Percentiles rank a stretch among this genome's conserved stretches.
Conservation (phyloP, 2,329 filamentous ascomycete species). For the Coniella lustricola region DNA sequence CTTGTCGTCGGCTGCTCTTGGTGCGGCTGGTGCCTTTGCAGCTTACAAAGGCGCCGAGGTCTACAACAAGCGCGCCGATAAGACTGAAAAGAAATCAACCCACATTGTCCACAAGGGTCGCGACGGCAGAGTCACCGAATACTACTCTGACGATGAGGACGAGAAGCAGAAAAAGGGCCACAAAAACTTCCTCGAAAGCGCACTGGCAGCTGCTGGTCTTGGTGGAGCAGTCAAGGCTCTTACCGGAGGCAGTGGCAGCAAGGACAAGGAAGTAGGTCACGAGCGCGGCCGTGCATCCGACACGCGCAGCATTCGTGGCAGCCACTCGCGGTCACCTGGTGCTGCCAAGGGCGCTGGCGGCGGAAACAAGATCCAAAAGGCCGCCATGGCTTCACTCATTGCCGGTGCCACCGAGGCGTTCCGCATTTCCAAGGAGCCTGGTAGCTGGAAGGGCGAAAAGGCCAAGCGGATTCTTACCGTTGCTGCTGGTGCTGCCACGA, state of each 20-base stretch:
- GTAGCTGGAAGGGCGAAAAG: conserved; percentile 85
- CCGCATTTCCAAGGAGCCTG: conserved; percentile 80
- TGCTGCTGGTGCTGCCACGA: conserved; percentile 75
- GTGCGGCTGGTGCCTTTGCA: conserved; percentile 56
- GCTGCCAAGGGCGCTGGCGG: conserved; percentile 36
- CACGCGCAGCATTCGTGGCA: conserved; percentile 43
- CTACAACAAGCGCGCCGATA: conserved; percentile 52
- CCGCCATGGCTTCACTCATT: conserved; percentile 82
- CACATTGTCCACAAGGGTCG: conserved; percentile 47
- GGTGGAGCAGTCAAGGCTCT: conserved; percentile 55
- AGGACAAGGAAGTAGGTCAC: conserved; percentile 22
- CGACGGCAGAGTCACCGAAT: conserved; percentile 44
- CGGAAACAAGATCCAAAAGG: conserved; percentile 66
- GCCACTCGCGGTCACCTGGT: conserved; percentile 42
- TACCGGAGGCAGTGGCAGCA: conserved; percentile 41
- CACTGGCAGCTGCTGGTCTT: conserved; percentile 53
- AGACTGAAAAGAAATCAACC: conserved; percentile 48
- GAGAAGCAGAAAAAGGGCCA: conserved; percentile 52
- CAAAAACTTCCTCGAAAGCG: conserved; percentile 58
- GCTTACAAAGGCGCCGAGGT: conserved; percentile 57
- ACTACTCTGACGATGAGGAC: conserved; percentile 50
- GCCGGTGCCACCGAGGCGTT: conserved; percentile 91
- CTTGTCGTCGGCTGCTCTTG: conserved; percentile 52
- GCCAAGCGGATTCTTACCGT: conserved; percentile 87
- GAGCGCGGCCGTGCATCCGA: conserved; percentile 28